Evolutionary conservation across 2,329 filamentous ascomycete species (phyloP).

Genomic region (Clarireedia paspali): DNA sequence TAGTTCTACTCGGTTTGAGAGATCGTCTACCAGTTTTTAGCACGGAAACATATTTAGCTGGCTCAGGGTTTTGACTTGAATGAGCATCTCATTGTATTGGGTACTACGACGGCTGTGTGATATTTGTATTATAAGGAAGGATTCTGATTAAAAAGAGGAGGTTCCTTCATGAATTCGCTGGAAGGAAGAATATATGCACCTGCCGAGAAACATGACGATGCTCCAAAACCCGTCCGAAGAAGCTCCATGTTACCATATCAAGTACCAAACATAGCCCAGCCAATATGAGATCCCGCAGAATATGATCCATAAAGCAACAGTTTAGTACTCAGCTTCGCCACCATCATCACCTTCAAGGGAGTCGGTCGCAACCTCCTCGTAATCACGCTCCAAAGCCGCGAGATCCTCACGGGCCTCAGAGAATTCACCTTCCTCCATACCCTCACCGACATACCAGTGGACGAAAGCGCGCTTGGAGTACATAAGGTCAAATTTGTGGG

Average conservation of each 20-base stretch:
- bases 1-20: too few species aligned
- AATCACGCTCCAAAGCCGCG: conserved; percentile 57
- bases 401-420: conserved; percentile 58
- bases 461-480: conserved; percentile 63
- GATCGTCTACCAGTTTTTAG: too few species aligned
- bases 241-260: conserved; percentile 24
- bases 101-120: conserved; percentile 4
- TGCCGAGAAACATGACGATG: conserved; percentile 22
- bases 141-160: conserved; percentile 26
- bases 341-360: conserved; percentile 39
- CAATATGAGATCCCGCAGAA: conserved; percentile 26
- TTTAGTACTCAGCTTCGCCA: conserved; percentile 43
- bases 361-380: conserved; percentile 55
- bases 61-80: not conserved
- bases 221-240: conserved; percentile 22
- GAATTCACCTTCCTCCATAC: conserved; percentile 65
- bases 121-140: conserved; percentile 27
- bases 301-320: conserved; percentile 12
- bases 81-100: not conserved
- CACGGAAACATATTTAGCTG: not conserved
- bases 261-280: conserved; percentile 23
- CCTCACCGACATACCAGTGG: conserved; percentile 63
- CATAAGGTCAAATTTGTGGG: conserved; percentile 65
- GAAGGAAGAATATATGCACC: conserved; percentile 20
- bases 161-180: conserved; percentile 20